Conservation (phyloP, 1,284 basidiomycete genomes). For the Xanthoconium separans region DNA sequence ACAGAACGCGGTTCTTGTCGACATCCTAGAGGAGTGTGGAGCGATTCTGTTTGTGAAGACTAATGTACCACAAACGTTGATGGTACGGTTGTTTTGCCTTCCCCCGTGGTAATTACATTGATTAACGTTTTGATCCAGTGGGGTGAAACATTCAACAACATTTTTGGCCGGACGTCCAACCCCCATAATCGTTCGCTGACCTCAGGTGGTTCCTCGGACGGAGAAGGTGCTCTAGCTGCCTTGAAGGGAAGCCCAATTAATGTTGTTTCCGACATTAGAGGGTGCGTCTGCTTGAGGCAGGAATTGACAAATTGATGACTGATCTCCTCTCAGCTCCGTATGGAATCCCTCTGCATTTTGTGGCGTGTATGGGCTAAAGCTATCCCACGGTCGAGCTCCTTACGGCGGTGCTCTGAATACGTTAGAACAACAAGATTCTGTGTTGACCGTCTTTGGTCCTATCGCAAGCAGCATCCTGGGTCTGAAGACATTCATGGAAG, state of each 20-base stretch:
- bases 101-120: neutral
- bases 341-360: constrained; percentile 68
- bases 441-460: constrained; percentile 74
- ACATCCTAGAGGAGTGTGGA: constrained; percentile 58
- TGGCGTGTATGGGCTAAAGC: constrained; percentile 69
- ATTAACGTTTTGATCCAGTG: constrained; percentile 39
- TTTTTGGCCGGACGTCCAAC: constrained; percentile 72
- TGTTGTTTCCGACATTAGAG: constrained; percentile 70
- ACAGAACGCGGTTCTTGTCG: constrained; percentile 56
- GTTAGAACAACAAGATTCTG: constrained; percentile 67
- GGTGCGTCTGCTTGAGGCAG: constrained; percentile 32
- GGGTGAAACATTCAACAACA: constrained; percentile 58
- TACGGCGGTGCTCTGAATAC: constrained; percentile 64
- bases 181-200: constrained; percentile 55
- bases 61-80: constrained; percentile 68
- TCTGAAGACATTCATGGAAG: constrained; percentile 63
- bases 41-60: constrained; percentile 71
- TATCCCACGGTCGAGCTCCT: constrained; percentile 69
- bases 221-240: constrained; percentile 63
- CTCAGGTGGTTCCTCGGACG: constrained; percentile 61
- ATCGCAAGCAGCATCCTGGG: constrained; percentile 57
- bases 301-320: neutral
- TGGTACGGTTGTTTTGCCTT: constrained; percentile 36
- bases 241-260: constrained; percentile 59
- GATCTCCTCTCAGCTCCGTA: constrained; percentile 45